Conservation (phyloP, 2,329 filamentous ascomycete species). For the Diaporthe ilicicola region DNA sequence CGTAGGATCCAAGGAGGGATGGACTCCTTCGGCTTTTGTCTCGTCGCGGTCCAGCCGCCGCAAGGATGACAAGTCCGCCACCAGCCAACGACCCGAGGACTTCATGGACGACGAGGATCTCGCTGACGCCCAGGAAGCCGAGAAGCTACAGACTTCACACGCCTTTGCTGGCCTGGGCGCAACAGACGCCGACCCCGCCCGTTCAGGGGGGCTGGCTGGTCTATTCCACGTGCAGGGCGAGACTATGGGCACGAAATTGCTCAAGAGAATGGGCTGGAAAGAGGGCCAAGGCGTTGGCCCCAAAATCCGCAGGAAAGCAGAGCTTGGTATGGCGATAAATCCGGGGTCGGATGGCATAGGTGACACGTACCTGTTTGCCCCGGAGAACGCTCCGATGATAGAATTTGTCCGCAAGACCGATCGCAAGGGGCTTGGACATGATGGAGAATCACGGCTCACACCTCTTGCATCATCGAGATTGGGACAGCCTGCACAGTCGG, state of each 20-base stretch:
- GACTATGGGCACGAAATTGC: slow-evolving; percentile 84
- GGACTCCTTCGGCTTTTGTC: slow-evolving; percentile 90
- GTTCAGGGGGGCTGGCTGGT: slow-evolving; percentile 69
- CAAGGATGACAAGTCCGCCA: slow-evolving; percentile 51
- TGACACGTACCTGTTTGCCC: slow-evolving; percentile 80
- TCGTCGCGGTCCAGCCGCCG: slow-evolving; percentile 85
- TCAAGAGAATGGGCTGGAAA: slow-evolving; percentile 95
- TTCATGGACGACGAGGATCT: slow-evolving; percentile 99
- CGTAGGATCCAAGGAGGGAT: slow-evolving; percentile 97
- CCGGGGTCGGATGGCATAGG: slow-evolving; percentile 47
- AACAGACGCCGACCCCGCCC: slow-evolving; percentile 62
- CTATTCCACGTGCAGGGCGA: slow-evolving; percentile 78
- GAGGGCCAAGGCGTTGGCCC: slow-evolving; percentile 93
- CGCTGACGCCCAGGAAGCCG: slow-evolving; percentile 82
- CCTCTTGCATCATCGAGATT: slow-evolving; percentile 41
- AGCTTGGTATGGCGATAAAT: slow-evolving; percentile 63
- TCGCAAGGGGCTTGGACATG: slow-evolving; percentile 75
- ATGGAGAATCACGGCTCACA: slow-evolving; percentile 63
- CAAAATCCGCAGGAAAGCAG: slow-evolving; percentile 78
- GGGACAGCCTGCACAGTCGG: slow-evolving; percentile 46
- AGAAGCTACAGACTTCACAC: slow-evolving; percentile 75
- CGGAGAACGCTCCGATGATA: slow-evolving; percentile 79
- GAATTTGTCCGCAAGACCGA: slow-evolving; percentile 71
- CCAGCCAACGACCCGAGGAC: slow-evolving; percentile 78
- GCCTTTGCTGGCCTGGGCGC: slow-evolving; percentile 81